Base-by-base conservation (phyloP, 148 eudicot species). In the Rhododendron ferrugineum region DNA sequence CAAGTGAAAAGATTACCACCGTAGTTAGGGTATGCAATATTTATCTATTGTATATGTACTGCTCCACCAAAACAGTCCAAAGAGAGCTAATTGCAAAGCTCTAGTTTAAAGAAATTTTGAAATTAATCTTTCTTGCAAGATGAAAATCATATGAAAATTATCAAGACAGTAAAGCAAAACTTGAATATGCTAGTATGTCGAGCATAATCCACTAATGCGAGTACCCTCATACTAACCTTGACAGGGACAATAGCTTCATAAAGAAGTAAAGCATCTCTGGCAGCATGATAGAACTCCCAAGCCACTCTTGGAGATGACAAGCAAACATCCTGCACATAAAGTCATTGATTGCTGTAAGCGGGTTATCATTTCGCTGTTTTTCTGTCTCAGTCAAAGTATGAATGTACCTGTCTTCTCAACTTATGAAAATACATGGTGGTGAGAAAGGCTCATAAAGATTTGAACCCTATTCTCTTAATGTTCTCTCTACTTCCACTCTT, bases 221-320 rank as follows among this genome's bases (percentile, higher is more conserved):
- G 52, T 62, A 47, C 73, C 49, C 23, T 70, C 72, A 42, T 52
- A 91, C 93, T 87, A 88, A 97, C 99, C 98, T 95, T 97, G 87
- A 94, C 92, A 22, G 98, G 98, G 86, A 97, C 85, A 64, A 94
- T 88, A 82, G 96, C 98, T 91, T 94, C 98, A 86, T 95, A 97
- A 81, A 97, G 95, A 82, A 92, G 92, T 85, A 97, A 85, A 70
- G 92, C 94, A 90, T 97, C 96, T 89, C 99, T 92, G 82, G 95
- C 96, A 86, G 98, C 95, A 86, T 95, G 88, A 89, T 95, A 97
- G 86, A 95, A 95, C 83, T 95, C 96, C 91, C 93, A 83, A 26
- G 94, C 96, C 87, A 94, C 99, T 91, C 93, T 91, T 54, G 96
- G 83, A 66, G 98, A 93, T 72, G 97, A 95, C 86, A 97, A 89